Evolutionary conservation across 148 eudicot genomes (phyloP).

Genomic region (Chenopodium album): DNA sequence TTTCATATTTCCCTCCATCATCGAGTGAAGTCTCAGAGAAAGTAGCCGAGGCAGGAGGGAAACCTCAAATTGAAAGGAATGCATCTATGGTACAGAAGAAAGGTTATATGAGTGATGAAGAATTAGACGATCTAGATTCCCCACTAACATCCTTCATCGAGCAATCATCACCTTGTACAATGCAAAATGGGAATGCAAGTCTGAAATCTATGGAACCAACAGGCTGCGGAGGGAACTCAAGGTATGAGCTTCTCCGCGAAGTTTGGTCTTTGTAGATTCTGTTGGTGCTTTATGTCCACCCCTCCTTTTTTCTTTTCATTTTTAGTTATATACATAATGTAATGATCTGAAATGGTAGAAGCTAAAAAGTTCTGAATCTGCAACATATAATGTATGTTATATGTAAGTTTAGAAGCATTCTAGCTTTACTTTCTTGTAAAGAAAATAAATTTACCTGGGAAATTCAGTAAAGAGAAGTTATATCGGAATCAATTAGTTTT

Average conservation of each 20-base stretch:
- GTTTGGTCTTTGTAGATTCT: conserved; percentile 59
- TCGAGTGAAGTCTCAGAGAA: conserved; percentile 53
- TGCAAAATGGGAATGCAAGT: conserved; percentile 27
- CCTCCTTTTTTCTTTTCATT: neutral
- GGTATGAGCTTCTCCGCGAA: conserved; percentile 79
- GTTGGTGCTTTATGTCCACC: neutral
- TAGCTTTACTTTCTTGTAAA: neutral
- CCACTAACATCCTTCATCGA: conserved; percentile 51
- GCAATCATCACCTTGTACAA: conserved; percentile 36
- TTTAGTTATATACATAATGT: conserved; percentile 15
- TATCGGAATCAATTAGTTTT: neutral
- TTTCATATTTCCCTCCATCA: conserved; percentile 59
- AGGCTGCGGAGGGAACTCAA: conserved; percentile 38
- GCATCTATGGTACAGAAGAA: conserved; percentile 65
- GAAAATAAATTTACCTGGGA: neutral
- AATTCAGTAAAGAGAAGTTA: neutral
- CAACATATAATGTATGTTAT: conserved; percentile 2
- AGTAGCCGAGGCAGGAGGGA: conserved; percentile 59
- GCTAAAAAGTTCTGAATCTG: conserved; percentile 2
- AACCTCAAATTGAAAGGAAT: conserved; percentile 43
- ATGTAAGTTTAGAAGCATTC: conserved; percentile 3
- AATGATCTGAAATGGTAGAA: neutral
- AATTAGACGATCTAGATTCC: conserved; percentile 69
- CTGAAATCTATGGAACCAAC: conserved; percentile 23
- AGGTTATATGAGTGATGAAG: conserved; percentile 90